Conservation (phyloP, 2,329 filamentous ascomycete species). For the Madurella mycetomatis region DNA sequence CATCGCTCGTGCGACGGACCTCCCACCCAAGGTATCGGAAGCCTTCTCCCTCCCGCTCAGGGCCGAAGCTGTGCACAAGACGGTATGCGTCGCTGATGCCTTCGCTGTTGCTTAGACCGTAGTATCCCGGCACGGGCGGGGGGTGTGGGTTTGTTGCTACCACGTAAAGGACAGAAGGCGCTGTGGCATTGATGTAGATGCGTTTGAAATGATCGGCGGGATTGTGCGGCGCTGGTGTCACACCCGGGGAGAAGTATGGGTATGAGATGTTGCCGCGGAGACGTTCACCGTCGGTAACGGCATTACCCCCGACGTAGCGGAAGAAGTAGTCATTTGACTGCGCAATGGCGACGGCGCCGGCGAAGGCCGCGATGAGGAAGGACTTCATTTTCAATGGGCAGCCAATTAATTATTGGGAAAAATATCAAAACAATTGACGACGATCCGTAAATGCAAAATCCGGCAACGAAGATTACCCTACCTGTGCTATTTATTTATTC, state of each 20-base stretch:
- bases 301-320: constrained; percentile 13
- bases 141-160: constrained; percentile 23
- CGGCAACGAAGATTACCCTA: no score
- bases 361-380: neutral
- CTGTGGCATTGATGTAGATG: constrained; percentile 6
- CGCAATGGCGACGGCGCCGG: neutral
- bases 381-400: constrained; percentile 8
- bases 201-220: constrained; percentile 16
- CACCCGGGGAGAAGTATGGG: constrained; percentile 14
- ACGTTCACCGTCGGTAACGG: constrained; percentile 12
- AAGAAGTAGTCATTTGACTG: constrained; percentile 20
- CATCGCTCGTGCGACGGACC: neutral
- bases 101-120: constrained; percentile 16
- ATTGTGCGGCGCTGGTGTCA: constrained; percentile 16
- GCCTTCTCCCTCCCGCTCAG: constrained; percentile 5
- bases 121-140: constrained; percentile 22
- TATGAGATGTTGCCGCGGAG: constrained; percentile 20
- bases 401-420: no score
- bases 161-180: constrained; percentile 2
- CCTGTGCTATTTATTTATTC: no score
- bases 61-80: constrained; percentile 16
- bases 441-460: no score
- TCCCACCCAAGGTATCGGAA: constrained; percentile 12
- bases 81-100: constrained; percentile 16
- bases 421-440: no score